Percentiles rank a stretch among this genome's conserved stretches.
Evolutionary conservation across 768 basidiomycete genomes (phyloP).

Genomic region (Pleurotus tuber-regium): DNA sequence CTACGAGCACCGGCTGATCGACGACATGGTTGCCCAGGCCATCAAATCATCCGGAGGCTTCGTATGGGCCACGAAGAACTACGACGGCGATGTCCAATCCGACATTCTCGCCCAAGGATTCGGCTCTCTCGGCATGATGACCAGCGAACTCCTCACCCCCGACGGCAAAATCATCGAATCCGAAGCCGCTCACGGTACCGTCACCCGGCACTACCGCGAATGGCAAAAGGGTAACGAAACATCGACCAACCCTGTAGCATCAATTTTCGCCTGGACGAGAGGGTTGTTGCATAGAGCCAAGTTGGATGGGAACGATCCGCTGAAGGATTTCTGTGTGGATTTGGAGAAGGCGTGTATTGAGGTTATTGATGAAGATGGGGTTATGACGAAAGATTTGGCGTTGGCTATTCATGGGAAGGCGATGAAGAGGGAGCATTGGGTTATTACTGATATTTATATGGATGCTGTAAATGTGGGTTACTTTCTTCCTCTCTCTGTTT

Average conservation of each 20-base stretch:
- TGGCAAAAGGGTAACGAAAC: slow-evolving; percentile 97
- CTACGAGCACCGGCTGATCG: slow-evolving; percentile 96
- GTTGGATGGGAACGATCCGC: slow-evolving; percentile 77
- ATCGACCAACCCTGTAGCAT: slow-evolving; percentile 97
- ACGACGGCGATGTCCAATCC: slow-evolving; percentile 85
- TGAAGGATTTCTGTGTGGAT: slow-evolving; percentile 70
- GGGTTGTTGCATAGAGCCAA: slow-evolving; percentile 92
- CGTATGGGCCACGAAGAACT: slow-evolving; percentile 73
- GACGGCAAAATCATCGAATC: slow-evolving; percentile 91
- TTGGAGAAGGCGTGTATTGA: slow-evolving; percentile 89
- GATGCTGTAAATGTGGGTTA: slow-evolving; percentile 81
- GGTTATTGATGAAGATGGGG: slow-evolving; percentile 82
- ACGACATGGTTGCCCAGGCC: slow-evolving; percentile 98
- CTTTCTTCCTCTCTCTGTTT: background rate
- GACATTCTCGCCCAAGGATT: slow-evolving; percentile 98
- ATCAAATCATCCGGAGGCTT: slow-evolving; percentile 97
- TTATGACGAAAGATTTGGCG: slow-evolving; percentile 98
- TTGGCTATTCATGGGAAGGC: slow-evolving; percentile 89
- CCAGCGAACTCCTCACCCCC: slow-evolving; percentile 90
- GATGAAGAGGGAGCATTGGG: slow-evolving; percentile 95
- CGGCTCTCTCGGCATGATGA: slow-evolving; percentile 98
- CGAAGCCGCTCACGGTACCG: slow-evolving; percentile 94
- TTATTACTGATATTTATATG: slow-evolving; percentile 92
- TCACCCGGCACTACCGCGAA: slow-evolving; percentile 96
- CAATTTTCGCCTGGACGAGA: slow-evolving; percentile 98